Evolutionary conservation across 2,329 filamentous ascomycete genomes (phyloP).

Genomic region (Cordyceps cicadae): DNA sequence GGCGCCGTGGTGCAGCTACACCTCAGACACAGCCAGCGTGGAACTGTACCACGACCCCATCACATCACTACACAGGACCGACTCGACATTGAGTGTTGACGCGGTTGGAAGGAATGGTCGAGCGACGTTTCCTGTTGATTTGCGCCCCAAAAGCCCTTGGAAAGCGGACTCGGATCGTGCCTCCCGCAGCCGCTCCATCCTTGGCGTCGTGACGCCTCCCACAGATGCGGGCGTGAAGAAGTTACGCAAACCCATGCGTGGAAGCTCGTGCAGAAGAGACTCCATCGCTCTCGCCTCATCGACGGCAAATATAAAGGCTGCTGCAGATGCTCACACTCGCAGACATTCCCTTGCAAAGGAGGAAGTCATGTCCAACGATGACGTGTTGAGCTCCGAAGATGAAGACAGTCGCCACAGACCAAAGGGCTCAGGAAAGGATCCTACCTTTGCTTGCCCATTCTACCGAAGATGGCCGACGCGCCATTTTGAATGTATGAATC

Average conservation of each 20-base stretch:
- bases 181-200: neutral
- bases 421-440: neutral
- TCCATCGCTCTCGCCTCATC: neutral
- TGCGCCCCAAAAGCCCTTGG: neutral
- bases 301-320: neutral
- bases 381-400: neutral
- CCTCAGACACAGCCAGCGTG: neutral
- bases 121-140: neutral
- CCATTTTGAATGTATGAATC: conserved; percentile 14
- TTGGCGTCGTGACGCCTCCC: neutral
- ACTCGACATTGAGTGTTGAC: neutral
- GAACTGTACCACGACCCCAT: neutral
- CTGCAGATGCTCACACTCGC: neutral
- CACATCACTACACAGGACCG: neutral
- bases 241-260: neutral
- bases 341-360: neutral
- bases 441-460: conserved; percentile 15
- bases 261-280: neutral
- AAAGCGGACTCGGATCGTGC: neutral
- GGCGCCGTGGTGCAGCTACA: neutral
- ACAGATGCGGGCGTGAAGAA: neutral
- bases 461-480: conserved; percentile 13
- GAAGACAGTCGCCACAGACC: conserved; percentile 8
- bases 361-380: neutral
- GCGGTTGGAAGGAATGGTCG: neutral